Evolutionary conservation across 805 yeast genomes (phyloP), one percentile per base, ranked within the genome.

Genomic region (Pichia manshurica): DNA sequence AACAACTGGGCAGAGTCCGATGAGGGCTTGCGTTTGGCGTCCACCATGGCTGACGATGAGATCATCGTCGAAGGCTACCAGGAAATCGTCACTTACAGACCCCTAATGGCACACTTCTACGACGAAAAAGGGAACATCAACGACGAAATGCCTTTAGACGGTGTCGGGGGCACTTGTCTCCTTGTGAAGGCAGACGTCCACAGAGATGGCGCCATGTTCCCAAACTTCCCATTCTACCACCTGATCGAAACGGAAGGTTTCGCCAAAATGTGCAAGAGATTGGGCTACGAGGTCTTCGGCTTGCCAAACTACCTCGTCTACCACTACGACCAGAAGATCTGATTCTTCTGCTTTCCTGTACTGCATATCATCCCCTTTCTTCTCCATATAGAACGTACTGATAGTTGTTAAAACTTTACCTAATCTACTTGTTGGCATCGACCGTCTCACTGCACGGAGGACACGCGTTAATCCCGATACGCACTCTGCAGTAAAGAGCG

Each of bases 141-240:
- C 54, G 75, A 81, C 3, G 91, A 83, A 61, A 84, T 93, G 86
- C 79, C 78, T 40, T 74, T 93, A 50, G 98, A 93, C 65, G 99
- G 99, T 64, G 98, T 93, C 49, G 99, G 99, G 46, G 98, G 97
- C 53, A 96, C 97, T 20, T 95, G 97, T 38, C 82, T 95, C 29
- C 65, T 93, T 68, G 99, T 93, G 28, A 88, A 91, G 63, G 96
- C 97, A 10, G 97, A 90, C 56, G 99, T 93, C 46, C 99, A 93
- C 68, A 78, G 99, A 64, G 99, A 93, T 66, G 99, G 99, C 44
- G 98, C 98, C 47, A 91, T 93, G 97, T 93, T 93, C 79, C 99
- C 99, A 16, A 87, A 95, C 43, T 93, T 93, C 79, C 93, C 99
- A 51, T 93, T 93, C 73, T 90, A 91, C 65, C 96, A 93, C 65